These are phyloP conservation scores for Myrica gale DNA, from an alignment of 306 rosid species.

Conservation along the genomic window DNA sequence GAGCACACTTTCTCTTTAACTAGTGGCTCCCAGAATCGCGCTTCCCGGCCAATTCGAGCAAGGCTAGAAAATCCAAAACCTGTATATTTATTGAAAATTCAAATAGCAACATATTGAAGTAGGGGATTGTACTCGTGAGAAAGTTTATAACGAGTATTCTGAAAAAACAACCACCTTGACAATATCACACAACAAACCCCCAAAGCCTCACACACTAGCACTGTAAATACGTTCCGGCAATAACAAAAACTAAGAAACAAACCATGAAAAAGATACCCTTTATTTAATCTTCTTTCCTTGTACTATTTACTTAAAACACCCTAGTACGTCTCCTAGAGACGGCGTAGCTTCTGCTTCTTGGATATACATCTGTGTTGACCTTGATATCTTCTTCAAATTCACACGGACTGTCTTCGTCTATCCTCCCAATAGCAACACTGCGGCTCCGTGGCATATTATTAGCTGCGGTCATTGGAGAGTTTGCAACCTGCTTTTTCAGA, in stretches of 20 bases:
- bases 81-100: no score
- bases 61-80: background rate
- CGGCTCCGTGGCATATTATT: slow-evolving; percentile 33
- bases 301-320: background rate
- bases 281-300: background rate
- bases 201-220: background rate
- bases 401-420: slow-evolving; percentile 59
- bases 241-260: background rate
- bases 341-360: slow-evolving; percentile 55
- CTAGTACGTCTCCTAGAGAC: slow-evolving; percentile 23
- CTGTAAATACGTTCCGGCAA: background rate
- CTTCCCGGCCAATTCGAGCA: background rate
- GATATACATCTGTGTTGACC: slow-evolving; percentile 23
- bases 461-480: background rate
- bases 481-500: slow-evolving; percentile 2
- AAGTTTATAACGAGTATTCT: background rate
- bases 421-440: slow-evolving; percentile 53
- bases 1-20: background rate
- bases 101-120: background rate
- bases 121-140: background rate
- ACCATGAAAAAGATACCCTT: background rate
- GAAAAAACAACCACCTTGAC: background rate
- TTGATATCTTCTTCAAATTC: slow-evolving; percentile 42
- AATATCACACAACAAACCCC: background rate
- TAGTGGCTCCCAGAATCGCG: background rate